Base-by-base conservation (phyloP, 345 rosid species). In the Eutrema yunnanense region DNA sequence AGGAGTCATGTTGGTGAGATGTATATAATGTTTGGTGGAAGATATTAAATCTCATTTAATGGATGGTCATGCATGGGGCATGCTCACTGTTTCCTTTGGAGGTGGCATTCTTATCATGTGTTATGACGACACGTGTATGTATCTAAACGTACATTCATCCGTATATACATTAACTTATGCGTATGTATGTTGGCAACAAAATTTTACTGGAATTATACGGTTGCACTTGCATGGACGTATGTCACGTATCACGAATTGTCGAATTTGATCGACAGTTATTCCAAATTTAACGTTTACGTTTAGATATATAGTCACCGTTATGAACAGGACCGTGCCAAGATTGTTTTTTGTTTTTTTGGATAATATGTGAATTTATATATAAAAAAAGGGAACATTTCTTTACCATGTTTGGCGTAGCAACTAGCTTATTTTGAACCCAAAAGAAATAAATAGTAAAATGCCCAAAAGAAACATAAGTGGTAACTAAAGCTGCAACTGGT, bases 61-160 rank as follows among this genome's bases (percentile, higher is more conserved):
- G 75, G 67, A 62, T 13, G 64, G 75, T 70, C 80, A 76, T 76
- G 72, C 71, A 56, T 76, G 70, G 70, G 55, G 74, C 74, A 69
- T 76, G 61, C 47, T 51, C 43, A 40, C 38, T 76, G 79, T 70
- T 76, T 63, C 75, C 79, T 48, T 69, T 69, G 32, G 57, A 62
- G 75, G 79, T 76, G 79, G 46, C 75, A 76, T 56, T 63, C 59
- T 53, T 69, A 75, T 68, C 63, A 60, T 68, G 32, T 60, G 11
- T 34, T 8, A 10, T 50, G 29, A 9, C 4, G 11, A 62, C 74
- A 68, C 52, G 65, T 69, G 66, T 62, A 29, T 69, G 29, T 69
- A 62, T 69, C 33, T 19, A 37, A 3, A 7, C 41, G 56, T 67
- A 66, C 52, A 19, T 46, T 46, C 49, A 27, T 65, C 52, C 65